Percentiles rank a stretch among this genome's conserved stretches.
These are phyloP conservation scores for Ogataea allantospora DNA, from an alignment of 805 yeast genomes.

Conservation along the genomic window DNA sequence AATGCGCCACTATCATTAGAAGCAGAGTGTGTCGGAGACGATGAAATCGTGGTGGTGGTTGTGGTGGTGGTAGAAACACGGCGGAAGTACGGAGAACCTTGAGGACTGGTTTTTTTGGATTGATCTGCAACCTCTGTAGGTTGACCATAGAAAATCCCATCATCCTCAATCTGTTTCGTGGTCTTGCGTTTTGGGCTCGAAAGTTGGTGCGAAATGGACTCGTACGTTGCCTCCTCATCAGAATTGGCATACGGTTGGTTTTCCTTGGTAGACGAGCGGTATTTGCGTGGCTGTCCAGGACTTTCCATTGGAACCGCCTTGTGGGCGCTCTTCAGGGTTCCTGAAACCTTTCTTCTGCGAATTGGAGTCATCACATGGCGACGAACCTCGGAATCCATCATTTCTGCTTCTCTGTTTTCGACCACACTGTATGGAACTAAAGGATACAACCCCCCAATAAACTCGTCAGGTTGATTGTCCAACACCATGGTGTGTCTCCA, in stretches of 20 bases:
- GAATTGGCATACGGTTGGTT: slow-evolving; percentile 33
- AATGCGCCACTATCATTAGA: slow-evolving; percentile 16
- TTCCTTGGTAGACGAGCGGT: slow-evolving; percentile 36
- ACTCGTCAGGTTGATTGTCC: slow-evolving; percentile 62
- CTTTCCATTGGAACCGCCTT: slow-evolving; percentile 87
- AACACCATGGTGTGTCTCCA: slow-evolving; percentile 92
- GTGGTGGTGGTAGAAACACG: slow-evolving; percentile 51
- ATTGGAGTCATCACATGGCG: slow-evolving; percentile 67
- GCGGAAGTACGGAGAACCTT: slow-evolving; percentile 39
- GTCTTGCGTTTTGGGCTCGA: slow-evolving; percentile 26
- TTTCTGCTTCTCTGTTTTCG: slow-evolving; percentile 44
- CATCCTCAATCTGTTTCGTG: slow-evolving; percentile 18
- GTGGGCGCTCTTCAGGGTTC: slow-evolving; percentile 60
- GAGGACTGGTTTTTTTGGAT: slow-evolving; percentile 18
- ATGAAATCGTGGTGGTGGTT: slow-evolving; percentile 41
- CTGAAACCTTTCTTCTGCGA: slow-evolving; percentile 67
- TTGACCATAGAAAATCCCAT: slow-evolving; percentile 33
- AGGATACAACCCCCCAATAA: slow-evolving; percentile 66
- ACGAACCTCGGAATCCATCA: slow-evolving; percentile 27
- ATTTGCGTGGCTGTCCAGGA: slow-evolving; percentile 96
- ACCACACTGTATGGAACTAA: slow-evolving; percentile 61
- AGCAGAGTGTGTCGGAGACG: slow-evolving; percentile 29
- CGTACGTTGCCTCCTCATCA: slow-evolving; percentile 36
- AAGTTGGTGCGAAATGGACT: slow-evolving; percentile 23
- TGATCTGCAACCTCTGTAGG: slow-evolving; percentile 10